Evolutionary conservation across 2,329 filamentous ascomycete genomes (phyloP), one percentile per base, ranked within the genome.

Genomic region (Neofusicoccum parvum): DNA sequence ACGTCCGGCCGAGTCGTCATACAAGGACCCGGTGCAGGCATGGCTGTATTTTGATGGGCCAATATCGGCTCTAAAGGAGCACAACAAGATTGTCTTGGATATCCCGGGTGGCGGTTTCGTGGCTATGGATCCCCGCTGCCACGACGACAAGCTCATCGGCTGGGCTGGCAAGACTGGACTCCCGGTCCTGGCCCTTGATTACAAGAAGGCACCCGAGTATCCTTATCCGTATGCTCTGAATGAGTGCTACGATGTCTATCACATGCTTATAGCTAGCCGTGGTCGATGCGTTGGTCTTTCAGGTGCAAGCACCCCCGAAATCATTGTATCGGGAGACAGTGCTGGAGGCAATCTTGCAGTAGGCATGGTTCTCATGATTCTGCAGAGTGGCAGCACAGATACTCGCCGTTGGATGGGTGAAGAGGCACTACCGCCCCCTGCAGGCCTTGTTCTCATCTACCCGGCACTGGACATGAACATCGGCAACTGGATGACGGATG

Each of bases 401-500:
- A 82, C 84, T 27, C 82, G 85, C 27, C 80, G 84, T 56, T 87
- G 84, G 76, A 80, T 83, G 65, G 83, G 83, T 14, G 84, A 88
- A 68, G 80, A 80, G 20, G 81, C 74, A n/a, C 75, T 87, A 2
- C 82, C 97, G 5, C 90, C 93, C 0, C 95, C 95, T 0, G 90
- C 91, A 62, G 94, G 93, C 0, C 79, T 98, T 7, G 84, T 98
- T 0, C 83, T 97, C 56, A 88, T 96, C 66, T 99, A 99, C 72
- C 95, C 95, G 0, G 89, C 90, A 0, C 81, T 99, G 66, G 95
- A 98, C 73, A 93, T 98, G 91, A 97, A 96, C 73, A 98, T 98
- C 69, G 92, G 92, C 43, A 97, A 94, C 77, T 99, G 95, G 95
- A 98, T 99, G 94, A 94, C 92, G 0, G 94, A 98, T 72, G 94